phyloP scores from a whole-genome alignment of 352 stramenopile genomes.

The Phytophthora sp. region DNA sequence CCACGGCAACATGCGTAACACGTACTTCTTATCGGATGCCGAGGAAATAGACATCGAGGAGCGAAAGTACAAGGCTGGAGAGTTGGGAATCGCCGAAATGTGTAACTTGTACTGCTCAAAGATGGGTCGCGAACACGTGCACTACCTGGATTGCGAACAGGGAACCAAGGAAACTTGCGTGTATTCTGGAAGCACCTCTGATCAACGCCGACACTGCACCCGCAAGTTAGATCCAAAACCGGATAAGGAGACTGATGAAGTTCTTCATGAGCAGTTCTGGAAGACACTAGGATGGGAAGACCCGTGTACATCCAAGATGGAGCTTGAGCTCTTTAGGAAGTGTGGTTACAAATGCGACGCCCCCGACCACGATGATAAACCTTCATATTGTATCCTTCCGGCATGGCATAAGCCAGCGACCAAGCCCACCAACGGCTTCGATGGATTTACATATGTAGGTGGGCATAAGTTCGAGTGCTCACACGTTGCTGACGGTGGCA shows the following conservation, averaged over 20 bases:
- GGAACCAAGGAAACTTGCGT: conserved; percentile 41
- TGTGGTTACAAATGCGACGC: conserved; percentile 79
- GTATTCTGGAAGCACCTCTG: conserved; percentile 48
- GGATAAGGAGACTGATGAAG: conserved; percentile 59
- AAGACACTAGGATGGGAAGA: conserved; percentile 79
- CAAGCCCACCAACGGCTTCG: conserved; percentile 31
- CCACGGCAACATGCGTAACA: conserved; percentile 86
- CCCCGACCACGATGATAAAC: conserved; percentile 60
- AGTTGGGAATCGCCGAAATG: conserved; percentile 77
- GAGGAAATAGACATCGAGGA: conserved; percentile 72
- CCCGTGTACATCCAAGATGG: conserved; percentile 57
- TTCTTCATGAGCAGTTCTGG: conserved; percentile 83
- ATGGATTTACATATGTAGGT: conserved; percentile 60
- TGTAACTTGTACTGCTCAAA: conserved; percentile 85
- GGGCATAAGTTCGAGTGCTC: conserved; percentile 83
- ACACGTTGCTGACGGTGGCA: conserved; percentile 51
- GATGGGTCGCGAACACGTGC: conserved; percentile 77
- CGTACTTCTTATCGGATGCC: conserved; percentile 64
- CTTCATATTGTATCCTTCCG: conserved; percentile 66
- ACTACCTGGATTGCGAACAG: conserved; percentile 76
- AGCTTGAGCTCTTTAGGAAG: conserved; percentile 70
- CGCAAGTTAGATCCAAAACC: conserved; percentile 60
- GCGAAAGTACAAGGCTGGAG: conserved; percentile 72
- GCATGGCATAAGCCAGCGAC: conserved; percentile 61
- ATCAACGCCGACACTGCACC: conserved; percentile 77